phyloP scores from a whole-genome alignment of 768 basidiomycete genomes.

The Mycena rebaudengoi region DNA sequence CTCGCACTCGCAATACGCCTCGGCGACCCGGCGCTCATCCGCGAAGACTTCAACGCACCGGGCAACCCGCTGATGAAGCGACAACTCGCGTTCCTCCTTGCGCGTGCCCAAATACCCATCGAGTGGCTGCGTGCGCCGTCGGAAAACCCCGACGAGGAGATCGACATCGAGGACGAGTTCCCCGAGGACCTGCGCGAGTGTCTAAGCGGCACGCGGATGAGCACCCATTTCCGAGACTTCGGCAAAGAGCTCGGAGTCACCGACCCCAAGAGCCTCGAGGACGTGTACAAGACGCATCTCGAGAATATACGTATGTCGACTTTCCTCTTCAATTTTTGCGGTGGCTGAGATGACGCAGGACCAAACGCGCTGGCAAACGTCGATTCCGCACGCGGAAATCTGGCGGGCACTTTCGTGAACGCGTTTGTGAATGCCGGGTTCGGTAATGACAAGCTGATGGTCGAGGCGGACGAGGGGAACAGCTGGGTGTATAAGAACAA shows the following conservation, averaged over 20 bases:
- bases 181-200: slow-evolving; percentile 87
- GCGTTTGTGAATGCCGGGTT: slow-evolving; percentile 99
- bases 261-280: slow-evolving; percentile 92
- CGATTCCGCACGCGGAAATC: slow-evolving; percentile 92
- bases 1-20: slow-evolving; percentile 87
- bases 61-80: slow-evolving; percentile 94
- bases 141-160: slow-evolving; percentile 61
- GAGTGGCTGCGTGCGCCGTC: slow-evolving; percentile 82
- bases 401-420: slow-evolving; percentile 98
- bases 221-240: slow-evolving; percentile 86
- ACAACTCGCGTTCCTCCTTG: slow-evolving; percentile 93
- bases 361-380: slow-evolving; percentile 76
- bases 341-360: slow-evolving; percentile 46
- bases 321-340: neutral
- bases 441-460: slow-evolving; percentile 98
- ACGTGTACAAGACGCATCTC: slow-evolving; percentile 96
- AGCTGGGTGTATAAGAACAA: slow-evolving; percentile 99
- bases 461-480: slow-evolving; percentile 93
- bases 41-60: slow-evolving; percentile 89
- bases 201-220: slow-evolving; percentile 86
- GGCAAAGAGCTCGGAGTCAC: slow-evolving; percentile 92
- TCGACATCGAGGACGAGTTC: slow-evolving; percentile 68
- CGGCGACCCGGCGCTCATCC: slow-evolving; percentile 80
- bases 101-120: slow-evolving; percentile 89
- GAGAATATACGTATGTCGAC: slow-evolving; percentile 79